These are phyloP conservation scores for Pseudocercospora fuligena DNA, from an alignment of 2,329 filamentous ascomycete species.

Conservation along the genomic window DNA sequence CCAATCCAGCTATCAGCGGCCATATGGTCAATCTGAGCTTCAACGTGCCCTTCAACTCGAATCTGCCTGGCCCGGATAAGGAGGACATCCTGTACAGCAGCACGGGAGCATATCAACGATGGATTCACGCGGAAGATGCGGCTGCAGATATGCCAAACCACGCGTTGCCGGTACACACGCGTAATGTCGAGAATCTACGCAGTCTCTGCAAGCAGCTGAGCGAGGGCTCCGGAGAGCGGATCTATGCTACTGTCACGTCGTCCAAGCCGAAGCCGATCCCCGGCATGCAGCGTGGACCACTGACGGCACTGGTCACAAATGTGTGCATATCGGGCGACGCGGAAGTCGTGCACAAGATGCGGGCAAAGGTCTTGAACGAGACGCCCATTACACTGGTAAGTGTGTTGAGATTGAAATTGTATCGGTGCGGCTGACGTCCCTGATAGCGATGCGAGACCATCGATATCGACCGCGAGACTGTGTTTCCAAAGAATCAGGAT, in stretches of 20 bases:
- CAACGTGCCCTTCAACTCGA: slow-evolving; percentile 94
- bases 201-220: slow-evolving; percentile 83
- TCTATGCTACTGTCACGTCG: slow-evolving; percentile 82
- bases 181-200: slow-evolving; percentile 80
- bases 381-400: slow-evolving; percentile 90
- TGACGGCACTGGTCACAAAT: slow-evolving; percentile 68
- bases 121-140: slow-evolving; percentile 89
- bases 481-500: slow-evolving; percentile 71
- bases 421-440: slow-evolving; percentile 36
- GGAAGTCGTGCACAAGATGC: slow-evolving; percentile 86
- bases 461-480: slow-evolving; percentile 88
- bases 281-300: slow-evolving; percentile 55
- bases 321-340: slow-evolving; percentile 88
- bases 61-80: slow-evolving; percentile 86
- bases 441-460: slow-evolving; percentile 85
- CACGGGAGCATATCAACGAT: slow-evolving; percentile 82
- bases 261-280: slow-evolving; percentile 71
- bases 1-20: slow-evolving; percentile 70
- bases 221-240: slow-evolving; percentile 64
- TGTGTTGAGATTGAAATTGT: slow-evolving; percentile 30
- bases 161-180: slow-evolving; percentile 87
- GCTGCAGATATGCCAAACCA: slow-evolving; percentile 83
- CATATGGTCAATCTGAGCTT: slow-evolving; percentile 89
- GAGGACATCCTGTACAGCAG: slow-evolving; percentile 95
- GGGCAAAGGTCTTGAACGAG: slow-evolving; percentile 87